Evolutionary conservation across 2,329 filamentous ascomycete species (phyloP), one percentile per base, ranked within the genome.

Genomic region (Alternaria viburni): DNA sequence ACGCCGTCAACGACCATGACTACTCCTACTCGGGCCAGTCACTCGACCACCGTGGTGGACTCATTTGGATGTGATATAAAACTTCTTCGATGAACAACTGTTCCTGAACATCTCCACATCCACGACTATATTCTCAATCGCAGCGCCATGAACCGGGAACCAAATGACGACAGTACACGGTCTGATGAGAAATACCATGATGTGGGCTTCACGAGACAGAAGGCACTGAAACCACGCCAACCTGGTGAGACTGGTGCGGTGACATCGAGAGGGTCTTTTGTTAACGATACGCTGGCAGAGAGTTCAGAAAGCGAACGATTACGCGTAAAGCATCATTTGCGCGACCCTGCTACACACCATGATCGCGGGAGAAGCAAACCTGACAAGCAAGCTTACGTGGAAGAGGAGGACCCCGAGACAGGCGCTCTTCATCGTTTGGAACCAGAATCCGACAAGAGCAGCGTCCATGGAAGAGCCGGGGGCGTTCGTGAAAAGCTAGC

Each of bases 41-140:
- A 41, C 15, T 36, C 30, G 30, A 32, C 6, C 15, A 17, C 32
- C 3, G 9, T 5, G 4, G 15, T 10, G 32, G 32, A 41, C 15
- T n/a, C 32, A 41, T 17, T 10, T 3, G 15, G 8, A 17, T 15
- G 15, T 41, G 15, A 9, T 41, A n/a, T 41, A 41, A 41, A 41
- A 36, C 0, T 2, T 1, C 4, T 15, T 36, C 6, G 7, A 15
- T 36, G 1, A 13, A 36, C 13, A n/a, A 36, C 3, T 13, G 9
- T 7, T n/a, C 4, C 7, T n/a, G 32, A 3, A 41, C 32, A 17
- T 10, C 15, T 3, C 8, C 15, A 17, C 15, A 0, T 8, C 3
- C 32, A n/a, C 2, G 0, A 6, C 32, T 17, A 17, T 10, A 9
- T 17, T 10, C 15, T 0, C 32, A 3, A 41, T 10, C 32, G 0